Conservation (phyloP, 768 basidiomycete genomes). For the Phanerochaete carnosa region DNA sequence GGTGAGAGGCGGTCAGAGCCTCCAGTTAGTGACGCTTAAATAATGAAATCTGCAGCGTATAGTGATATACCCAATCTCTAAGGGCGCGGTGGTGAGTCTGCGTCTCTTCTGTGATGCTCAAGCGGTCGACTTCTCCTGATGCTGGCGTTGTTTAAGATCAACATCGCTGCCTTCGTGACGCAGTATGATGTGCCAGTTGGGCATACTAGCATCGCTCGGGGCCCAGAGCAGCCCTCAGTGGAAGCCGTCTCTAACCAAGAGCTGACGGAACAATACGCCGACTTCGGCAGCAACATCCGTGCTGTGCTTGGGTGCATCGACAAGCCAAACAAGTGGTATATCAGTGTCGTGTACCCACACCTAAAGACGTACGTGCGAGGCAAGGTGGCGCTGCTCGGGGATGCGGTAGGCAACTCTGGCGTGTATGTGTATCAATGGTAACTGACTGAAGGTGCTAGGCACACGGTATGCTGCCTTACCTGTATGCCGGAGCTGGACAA, state of each 20-base stretch:
- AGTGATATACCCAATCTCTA: conserved; percentile 2
- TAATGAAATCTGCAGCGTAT: conserved; percentile 3
- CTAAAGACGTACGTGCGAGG: conserved; percentile 7
- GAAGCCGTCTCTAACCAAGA: background rate
- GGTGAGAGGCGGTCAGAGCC: background rate
- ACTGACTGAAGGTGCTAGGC: background rate
- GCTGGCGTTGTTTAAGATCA: conserved; percentile 27
- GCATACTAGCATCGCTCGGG: background rate
- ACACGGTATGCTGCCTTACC: conserved; percentile 13
- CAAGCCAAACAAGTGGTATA: conserved; percentile 11
- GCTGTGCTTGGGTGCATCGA: conserved; percentile 4
- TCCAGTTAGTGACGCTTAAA: too few species aligned
- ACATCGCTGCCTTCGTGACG: conserved; percentile 41
- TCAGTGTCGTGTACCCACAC: conserved; percentile 8
- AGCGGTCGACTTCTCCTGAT: background rate
- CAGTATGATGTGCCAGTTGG: background rate
- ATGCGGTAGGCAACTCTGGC: conserved; percentile 6
- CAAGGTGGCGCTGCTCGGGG: conserved; percentile 9
- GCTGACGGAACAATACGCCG: background rate
- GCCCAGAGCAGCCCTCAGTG: background rate
- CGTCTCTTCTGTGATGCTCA: background rate
- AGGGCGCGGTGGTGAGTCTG: background rate
- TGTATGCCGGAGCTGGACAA: conserved; percentile 13
- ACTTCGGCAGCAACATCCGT: conserved; percentile 4
- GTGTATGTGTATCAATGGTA: background rate